Evolutionary conservation across 1,284 basidiomycete species (phyloP), one percentile per base, ranked within the genome.

Genomic region (Fomitopsis palustris): DNA sequence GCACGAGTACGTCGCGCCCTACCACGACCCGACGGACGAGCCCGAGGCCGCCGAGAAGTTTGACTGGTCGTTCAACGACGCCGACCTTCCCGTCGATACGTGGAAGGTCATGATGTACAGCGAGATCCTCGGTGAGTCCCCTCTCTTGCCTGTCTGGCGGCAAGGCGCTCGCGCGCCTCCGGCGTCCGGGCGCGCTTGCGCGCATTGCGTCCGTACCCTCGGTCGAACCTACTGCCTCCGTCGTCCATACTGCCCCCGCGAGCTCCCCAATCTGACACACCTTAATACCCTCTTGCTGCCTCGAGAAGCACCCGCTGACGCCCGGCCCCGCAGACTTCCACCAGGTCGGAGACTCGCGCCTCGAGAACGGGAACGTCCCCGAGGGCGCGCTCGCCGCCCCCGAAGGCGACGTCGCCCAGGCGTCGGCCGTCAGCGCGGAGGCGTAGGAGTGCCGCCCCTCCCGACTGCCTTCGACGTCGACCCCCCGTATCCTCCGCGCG

Each of bases 41-140:
- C 96, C 97, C 5, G 89, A 92, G 45, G 94, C 96, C 8, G 86
- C 84, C 37, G 96, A 98, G 74, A 90, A 93, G 70, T 99, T 99
- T 70, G 96, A 99, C 75, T 99, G 96, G 96, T 93, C 89, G 69
- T 99, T 99, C 86, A 99, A 99, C 77, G 96, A 99, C 67, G 97
- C 97, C n/a, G 96, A 99, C 73, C 81, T 99, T 49, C 97, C 97
- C 0, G 93, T 99, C 27, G 96, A 99, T 73, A 98, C 95, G 3
- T 99, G 96, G 96, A 98, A 98, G 78, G 96, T 98, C 69, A 95
- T 96, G 93, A 95, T 96, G 93, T 96, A 96, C 78, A 90, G 87
- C 68, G 93, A 96, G 76, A 96, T 96, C 65, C 80, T 96, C n/a
- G 93, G 93, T 93, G 65, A 62, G 87, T 77, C 16, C 7, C n/a